A percentile compares a stretch with the other conserved stretches of the same genome.
These are phyloP conservation scores for Hyphodiscus hymeniophilus DNA, from an alignment of 495 filamentous ascomycete genomes.

Conservation along the genomic window DNA sequence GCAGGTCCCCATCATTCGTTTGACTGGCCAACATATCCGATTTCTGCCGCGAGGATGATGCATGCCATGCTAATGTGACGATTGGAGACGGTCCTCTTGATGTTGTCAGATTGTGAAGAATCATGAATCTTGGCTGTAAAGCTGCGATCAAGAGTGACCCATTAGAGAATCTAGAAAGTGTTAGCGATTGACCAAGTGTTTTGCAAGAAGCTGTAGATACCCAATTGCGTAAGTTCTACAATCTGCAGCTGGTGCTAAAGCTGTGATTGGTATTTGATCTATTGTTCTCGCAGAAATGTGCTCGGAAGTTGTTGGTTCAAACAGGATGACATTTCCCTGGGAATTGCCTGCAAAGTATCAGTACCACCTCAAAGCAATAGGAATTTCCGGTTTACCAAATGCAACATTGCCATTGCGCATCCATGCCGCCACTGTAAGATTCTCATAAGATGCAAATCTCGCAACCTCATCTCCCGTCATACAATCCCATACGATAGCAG, in stretches of 20 bases:
- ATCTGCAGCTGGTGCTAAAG: constrained; percentile 83
- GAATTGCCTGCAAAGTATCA: constrained; percentile 55
- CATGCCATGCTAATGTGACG: constrained; percentile 89
- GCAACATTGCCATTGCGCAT: constrained; percentile 97
- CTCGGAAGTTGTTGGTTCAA: constrained; percentile 88
- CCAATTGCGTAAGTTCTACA: constrained; percentile 96
- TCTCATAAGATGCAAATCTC: constrained; percentile 83
- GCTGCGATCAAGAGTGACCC: constrained; percentile 87
- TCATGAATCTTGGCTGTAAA: constrained; percentile 86
- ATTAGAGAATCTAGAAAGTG: constrained; percentile 69
- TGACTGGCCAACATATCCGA: constrained; percentile 97
- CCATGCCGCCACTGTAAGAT: constrained; percentile 78
- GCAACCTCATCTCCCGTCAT: constrained; percentile 87
- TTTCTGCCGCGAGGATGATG: constrained; percentile 92
- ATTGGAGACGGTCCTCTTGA: constrained; percentile 79
- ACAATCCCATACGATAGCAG: constrained; percentile 94
- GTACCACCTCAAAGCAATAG: constrained; percentile 11
- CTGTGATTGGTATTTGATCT: constrained; percentile 82
- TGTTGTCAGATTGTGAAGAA: constrained; percentile 86
- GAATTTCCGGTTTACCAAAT: constrained; percentile 48
- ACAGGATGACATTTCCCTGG: constrained; percentile 89
- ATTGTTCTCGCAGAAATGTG: constrained; percentile 90
- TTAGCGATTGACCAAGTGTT: constrained; percentile 21
- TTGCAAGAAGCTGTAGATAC: constrained; percentile 38
- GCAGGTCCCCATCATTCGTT: constrained; percentile 82